phyloP scores from a whole-genome alignment of 352 stramenopile genomes.

The Phytophthora palmivora region DNA sequence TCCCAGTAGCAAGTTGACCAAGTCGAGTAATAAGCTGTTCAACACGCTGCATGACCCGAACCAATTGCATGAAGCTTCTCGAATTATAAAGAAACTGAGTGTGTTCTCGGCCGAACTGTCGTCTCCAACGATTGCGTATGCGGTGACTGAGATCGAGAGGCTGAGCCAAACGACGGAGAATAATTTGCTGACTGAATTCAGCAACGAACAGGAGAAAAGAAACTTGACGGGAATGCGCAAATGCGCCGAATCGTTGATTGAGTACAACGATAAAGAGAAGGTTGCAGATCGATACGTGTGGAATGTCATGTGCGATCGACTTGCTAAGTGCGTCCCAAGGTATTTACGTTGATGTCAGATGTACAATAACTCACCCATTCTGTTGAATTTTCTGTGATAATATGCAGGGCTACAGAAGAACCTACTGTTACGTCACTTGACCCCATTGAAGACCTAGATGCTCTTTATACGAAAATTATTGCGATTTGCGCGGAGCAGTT shows the following conservation, averaged over 20 bases:
- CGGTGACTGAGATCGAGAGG: slow-evolving; percentile 74
- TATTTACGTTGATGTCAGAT: background rate
- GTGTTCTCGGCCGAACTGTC: slow-evolving; percentile 77
- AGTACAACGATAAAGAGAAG: slow-evolving; percentile 87
- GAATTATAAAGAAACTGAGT: slow-evolving; percentile 78
- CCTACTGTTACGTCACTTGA: slow-evolving; percentile 43
- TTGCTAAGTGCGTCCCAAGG: slow-evolving; percentile 49
- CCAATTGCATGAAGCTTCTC: slow-evolving; percentile 74
- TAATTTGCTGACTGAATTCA: slow-evolving; percentile 77
- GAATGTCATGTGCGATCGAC: slow-evolving; percentile 82
- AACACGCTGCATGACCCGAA: slow-evolving; percentile 72
- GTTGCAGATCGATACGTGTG: slow-evolving; percentile 84
- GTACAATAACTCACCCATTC: background rate
- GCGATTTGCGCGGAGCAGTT: slow-evolving; percentile 80
- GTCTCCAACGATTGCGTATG: slow-evolving; percentile 58
- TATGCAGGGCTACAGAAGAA: slow-evolving; percentile 30
- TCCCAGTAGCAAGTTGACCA: slow-evolving; percentile 50
- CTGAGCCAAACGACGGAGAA: slow-evolving; percentile 82
- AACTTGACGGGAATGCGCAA: slow-evolving; percentile 58
- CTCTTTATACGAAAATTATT: slow-evolving; percentile 62
- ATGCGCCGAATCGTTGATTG: slow-evolving; percentile 75
- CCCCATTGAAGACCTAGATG: slow-evolving; percentile 71
- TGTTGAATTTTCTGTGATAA: background rate
- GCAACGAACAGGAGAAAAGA: slow-evolving; percentile 67
- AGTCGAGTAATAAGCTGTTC: slow-evolving; percentile 67